Conservation (phyloP, 768 basidiomycete species). For the Lyophyllum atratum region DNA sequence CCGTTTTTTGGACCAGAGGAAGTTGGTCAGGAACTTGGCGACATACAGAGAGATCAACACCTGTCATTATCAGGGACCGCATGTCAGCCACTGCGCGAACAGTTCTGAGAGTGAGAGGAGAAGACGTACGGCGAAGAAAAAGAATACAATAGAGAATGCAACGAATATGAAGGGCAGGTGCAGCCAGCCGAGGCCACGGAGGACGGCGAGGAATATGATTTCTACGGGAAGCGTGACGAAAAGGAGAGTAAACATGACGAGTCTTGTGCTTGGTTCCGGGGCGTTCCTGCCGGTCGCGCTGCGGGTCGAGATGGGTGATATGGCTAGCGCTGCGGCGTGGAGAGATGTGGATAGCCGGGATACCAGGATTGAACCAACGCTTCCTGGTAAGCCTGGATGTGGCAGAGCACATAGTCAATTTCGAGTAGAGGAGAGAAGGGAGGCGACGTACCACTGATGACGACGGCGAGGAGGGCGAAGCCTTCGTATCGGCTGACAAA, state of each 20-base stretch:
- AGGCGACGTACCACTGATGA: slow-evolving; percentile 71
- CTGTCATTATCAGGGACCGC: slow-evolving; percentile 45
- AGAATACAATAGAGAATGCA: slow-evolving; percentile 66
- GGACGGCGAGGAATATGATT: slow-evolving; percentile 67
- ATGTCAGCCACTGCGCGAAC: slow-evolving; percentile 4
- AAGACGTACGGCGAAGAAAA: slow-evolving; percentile 72
- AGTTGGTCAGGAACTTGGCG: slow-evolving; percentile 67
- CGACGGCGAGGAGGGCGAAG: slow-evolving; percentile 84
- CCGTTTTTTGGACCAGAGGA: slow-evolving; percentile 73
- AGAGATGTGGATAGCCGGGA: slow-evolving; percentile 89
- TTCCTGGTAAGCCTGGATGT: slow-evolving; percentile 76
- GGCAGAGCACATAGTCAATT: background rate
- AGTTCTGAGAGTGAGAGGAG: background rate
- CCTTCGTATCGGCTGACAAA: slow-evolving; percentile 88
- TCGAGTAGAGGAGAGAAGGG: background rate
- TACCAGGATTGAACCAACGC: slow-evolving; percentile 87
- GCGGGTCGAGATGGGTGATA: slow-evolving; percentile 19
- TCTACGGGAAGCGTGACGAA: slow-evolving; percentile 81
- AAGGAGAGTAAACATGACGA: slow-evolving; percentile 71
- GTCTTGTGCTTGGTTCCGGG: slow-evolving; percentile 42
- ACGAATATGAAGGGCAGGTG: slow-evolving; percentile 69
- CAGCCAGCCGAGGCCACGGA: slow-evolving; percentile 77
- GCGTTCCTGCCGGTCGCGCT: slow-evolving; percentile 14
- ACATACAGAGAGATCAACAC: slow-evolving; percentile 68
- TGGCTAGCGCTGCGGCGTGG: slow-evolving; percentile 60